phyloP scores from a whole-genome alignment of 1,284 basidiomycete genomes.

The Cutaneotrichosporon sp. region DNA sequence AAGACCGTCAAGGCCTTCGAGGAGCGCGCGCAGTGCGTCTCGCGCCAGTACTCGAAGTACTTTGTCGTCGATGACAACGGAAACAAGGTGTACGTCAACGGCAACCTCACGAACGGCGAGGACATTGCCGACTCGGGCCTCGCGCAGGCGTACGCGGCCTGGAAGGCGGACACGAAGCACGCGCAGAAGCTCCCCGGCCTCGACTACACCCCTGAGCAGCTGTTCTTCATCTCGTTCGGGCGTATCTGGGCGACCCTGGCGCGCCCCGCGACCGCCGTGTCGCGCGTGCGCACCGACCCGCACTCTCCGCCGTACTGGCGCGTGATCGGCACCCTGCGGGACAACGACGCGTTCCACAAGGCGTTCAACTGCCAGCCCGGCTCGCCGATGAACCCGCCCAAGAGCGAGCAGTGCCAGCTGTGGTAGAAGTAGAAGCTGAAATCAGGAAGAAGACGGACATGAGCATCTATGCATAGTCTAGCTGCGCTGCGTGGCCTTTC shows the following conservation, averaged over 20 bases:
- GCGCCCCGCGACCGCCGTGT: constrained; percentile 60
- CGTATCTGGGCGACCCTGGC: constrained; percentile 40
- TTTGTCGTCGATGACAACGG: constrained; percentile 83
- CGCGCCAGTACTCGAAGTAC: constrained; percentile 83
- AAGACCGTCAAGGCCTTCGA: constrained; percentile 80
- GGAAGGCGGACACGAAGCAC: constrained; percentile 59
- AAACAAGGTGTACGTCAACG: constrained; percentile 78
- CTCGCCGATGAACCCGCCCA: constrained; percentile 44
- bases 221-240: constrained; percentile 86
- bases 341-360: constrained; percentile 51
- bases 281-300: constrained; percentile 79
- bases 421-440: constrained; percentile 39
- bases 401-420: constrained; percentile 44
- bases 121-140: constrained; percentile 87
- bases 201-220: constrained; percentile 74
- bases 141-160: constrained; percentile 82
- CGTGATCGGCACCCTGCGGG: constrained; percentile 74
- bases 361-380: constrained; percentile 52
- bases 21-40: constrained; percentile 79
- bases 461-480: constrained; percentile 4
- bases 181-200: constrained; percentile 58
- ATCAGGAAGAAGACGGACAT: background rate
- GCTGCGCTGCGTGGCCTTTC: background rate
- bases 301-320: constrained; percentile 79
- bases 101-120: constrained; percentile 77